phyloP scores from a whole-genome alignment of 495 filamentous ascomycete genomes.

The Bombardia bombarda region DNA sequence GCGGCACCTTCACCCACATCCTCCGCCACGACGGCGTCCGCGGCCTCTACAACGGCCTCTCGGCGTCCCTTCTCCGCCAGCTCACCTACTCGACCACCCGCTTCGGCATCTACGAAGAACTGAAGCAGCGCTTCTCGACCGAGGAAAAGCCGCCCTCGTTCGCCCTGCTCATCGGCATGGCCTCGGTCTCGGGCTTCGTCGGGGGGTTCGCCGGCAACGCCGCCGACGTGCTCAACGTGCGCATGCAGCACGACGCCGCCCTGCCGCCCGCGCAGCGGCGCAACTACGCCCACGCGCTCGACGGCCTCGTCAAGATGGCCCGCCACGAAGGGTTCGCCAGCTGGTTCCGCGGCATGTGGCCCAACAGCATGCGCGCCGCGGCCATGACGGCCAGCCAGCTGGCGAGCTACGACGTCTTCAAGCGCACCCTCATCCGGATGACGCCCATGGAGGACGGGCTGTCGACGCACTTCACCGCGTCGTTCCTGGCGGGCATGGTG shows the following conservation, averaged over 20 bases:
- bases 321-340: conserved; percentile 64
- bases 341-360: conserved; percentile 84
- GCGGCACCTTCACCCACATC: conserved; percentile 73
- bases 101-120: conserved; percentile 90
- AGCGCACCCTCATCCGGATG: conserved; percentile 59
- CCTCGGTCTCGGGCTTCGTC: conserved; percentile 74
- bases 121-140: conserved; percentile 59
- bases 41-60: conserved; percentile 80
- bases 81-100: conserved; percentile 86
- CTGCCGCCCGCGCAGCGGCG: conserved; percentile 65
- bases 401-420: conserved; percentile 88
- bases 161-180: conserved; percentile 67
- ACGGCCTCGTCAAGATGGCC: conserved; percentile 79
- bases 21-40: conserved; percentile 53
- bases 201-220: conserved; percentile 89
- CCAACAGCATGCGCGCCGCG: conserved; percentile 80
- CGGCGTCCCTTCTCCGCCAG: conserved; percentile 86
- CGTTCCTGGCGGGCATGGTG: conserved; percentile 81
- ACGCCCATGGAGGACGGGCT: conserved; percentile 68
- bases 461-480: conserved; percentile 78
- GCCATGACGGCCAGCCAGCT: conserved; percentile 92
- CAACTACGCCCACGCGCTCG: conserved; percentile 82
- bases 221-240: conserved; percentile 92
- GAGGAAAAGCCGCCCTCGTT: conserved; percentile 47
- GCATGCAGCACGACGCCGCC: conserved; percentile 93